Conservation (phyloP, 1,284 basidiomycete genomes). For the Pyrrhoderma lamaoense region DNA sequence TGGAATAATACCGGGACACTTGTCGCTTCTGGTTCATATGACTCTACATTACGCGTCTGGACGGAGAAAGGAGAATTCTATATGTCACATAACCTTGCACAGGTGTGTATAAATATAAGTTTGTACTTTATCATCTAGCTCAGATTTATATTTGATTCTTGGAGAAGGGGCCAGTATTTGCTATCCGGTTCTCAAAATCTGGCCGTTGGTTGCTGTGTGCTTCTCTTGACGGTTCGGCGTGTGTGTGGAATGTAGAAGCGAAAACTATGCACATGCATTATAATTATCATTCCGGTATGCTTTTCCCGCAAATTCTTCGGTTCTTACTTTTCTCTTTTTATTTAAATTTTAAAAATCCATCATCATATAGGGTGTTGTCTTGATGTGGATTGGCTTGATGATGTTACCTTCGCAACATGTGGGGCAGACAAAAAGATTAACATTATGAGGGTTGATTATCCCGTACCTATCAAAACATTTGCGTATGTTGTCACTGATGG, state of each 20-base stretch:
- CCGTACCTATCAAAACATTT: slow-evolving; percentile 48
- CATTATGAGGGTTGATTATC: slow-evolving; percentile 46
- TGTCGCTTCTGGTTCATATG: slow-evolving; percentile 71
- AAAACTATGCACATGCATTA: slow-evolving; percentile 57
- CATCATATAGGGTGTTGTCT: slow-evolving; percentile 55
- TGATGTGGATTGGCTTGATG: slow-evolving; percentile 75
- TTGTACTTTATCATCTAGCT: slow-evolving; percentile 19
- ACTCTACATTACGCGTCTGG: slow-evolving; percentile 59
- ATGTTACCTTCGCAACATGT: slow-evolving; percentile 64
- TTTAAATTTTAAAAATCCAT: not conserved
- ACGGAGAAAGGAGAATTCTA: slow-evolving; percentile 49
- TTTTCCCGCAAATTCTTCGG: slow-evolving; percentile 11
- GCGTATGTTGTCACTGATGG: too few relatives aligned
- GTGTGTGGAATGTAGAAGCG: slow-evolving; percentile 69
- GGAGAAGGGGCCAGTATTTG: slow-evolving; percentile 69
- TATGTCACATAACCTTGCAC: slow-evolving; percentile 52
- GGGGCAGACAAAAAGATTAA: slow-evolving; percentile 64
- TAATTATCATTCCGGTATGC: slow-evolving; percentile 53
- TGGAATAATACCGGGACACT: slow-evolving; percentile 67
- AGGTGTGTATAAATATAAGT: slow-evolving; percentile 37
- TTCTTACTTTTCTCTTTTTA: not conserved
- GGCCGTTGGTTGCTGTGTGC: slow-evolving; percentile 65
- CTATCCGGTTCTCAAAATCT: slow-evolving; percentile 61
- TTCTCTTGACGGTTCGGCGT: slow-evolving; percentile 66
- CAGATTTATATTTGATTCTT: slow-evolving; percentile 23